These are phyloP conservation scores for Nadsonia commutata DNA, from an alignment of 1,139 yeast species.

Conservation along the genomic window DNA sequence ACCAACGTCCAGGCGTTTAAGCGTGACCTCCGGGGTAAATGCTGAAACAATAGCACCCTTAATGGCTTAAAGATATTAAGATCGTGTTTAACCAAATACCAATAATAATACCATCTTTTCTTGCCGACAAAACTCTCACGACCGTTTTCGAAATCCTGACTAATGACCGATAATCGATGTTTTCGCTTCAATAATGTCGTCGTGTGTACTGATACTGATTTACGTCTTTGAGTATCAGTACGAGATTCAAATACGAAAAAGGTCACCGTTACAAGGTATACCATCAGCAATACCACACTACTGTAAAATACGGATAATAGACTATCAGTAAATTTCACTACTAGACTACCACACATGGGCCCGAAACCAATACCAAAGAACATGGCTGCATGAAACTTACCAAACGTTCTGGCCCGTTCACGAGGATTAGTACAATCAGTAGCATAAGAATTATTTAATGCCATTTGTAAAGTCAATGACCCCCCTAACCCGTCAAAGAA, in stretches of 20 bases:
- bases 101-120: slow-evolving; percentile 2
- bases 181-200: slow-evolving; percentile 4
- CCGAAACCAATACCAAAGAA: slow-evolving; percentile 52
- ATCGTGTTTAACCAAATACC: slow-evolving; percentile 9
- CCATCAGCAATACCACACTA: slow-evolving; percentile 13
- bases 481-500: slow-evolving; percentile 40
- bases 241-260: slow-evolving; percentile 46
- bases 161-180: background rate
- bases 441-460: slow-evolving; percentile 45
- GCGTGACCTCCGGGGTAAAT: slow-evolving; percentile 25
- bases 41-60: slow-evolving; percentile 21
- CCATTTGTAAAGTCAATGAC: slow-evolving; percentile 33
- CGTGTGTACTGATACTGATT: slow-evolving; percentile 7
- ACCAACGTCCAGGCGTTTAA: slow-evolving; percentile 33
- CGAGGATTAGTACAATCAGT: slow-evolving; percentile 48
- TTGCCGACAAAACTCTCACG: background rate
- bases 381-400: slow-evolving; percentile 40
- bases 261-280: slow-evolving; percentile 23
- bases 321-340: slow-evolving; percentile 17
- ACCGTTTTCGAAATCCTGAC: slow-evolving; percentile 4
- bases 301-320: slow-evolving; percentile 18
- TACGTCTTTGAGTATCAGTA: slow-evolving; percentile 18
- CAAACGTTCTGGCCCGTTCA: slow-evolving; percentile 40
- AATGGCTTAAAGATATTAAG: slow-evolving; percentile 31
- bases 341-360: slow-evolving; percentile 41